Conservation (phyloP, 345 rosid genomes). For the Aurinia saxatilis region DNA sequence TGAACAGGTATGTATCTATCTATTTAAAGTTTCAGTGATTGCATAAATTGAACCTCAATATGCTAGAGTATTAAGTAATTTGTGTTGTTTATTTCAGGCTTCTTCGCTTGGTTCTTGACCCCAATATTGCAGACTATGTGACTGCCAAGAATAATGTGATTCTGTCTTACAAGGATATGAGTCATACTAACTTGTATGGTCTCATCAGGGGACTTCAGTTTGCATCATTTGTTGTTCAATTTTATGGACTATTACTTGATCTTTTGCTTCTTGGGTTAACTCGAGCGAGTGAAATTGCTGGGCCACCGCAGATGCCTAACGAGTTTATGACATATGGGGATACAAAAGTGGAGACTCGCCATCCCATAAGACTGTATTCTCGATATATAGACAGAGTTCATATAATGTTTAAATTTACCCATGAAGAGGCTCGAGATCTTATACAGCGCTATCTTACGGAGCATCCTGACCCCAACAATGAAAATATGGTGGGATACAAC, state of each 20-base stretch:
- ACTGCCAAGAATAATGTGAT: conserved; percentile 89
- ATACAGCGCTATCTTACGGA: conserved; percentile 89
- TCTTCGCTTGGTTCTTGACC: conserved; percentile 78
- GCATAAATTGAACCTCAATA: neutral
- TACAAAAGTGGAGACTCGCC: conserved; percentile 76
- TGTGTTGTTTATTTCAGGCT: conserved; percentile 41
- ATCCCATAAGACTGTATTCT: conserved; percentile 77
- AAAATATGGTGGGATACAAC: conserved; percentile 88
- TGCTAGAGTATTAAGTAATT: neutral
- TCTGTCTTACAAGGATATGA: conserved; percentile 87
- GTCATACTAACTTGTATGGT: conserved; percentile 70
- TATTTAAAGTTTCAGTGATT: conserved; percentile 2
- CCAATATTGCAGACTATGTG: conserved; percentile 86
- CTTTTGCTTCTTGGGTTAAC: conserved; percentile 83
- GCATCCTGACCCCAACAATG: conserved; percentile 90
- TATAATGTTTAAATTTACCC: conserved; percentile 77
- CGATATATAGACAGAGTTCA: conserved; percentile 81
- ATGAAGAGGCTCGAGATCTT: conserved; percentile 88
- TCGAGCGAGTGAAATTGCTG: conserved; percentile 90
- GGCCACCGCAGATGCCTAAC: conserved; percentile 88
- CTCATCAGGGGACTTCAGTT: no score
- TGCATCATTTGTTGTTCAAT: conserved; percentile 51
- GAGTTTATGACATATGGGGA: conserved; percentile 86
- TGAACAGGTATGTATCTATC: conserved; percentile 47
- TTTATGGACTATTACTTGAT: conserved; percentile 82